Conservation (phyloP, 2,329 filamentous ascomycete genomes). For the Aspergillus tubingensis region DNA sequence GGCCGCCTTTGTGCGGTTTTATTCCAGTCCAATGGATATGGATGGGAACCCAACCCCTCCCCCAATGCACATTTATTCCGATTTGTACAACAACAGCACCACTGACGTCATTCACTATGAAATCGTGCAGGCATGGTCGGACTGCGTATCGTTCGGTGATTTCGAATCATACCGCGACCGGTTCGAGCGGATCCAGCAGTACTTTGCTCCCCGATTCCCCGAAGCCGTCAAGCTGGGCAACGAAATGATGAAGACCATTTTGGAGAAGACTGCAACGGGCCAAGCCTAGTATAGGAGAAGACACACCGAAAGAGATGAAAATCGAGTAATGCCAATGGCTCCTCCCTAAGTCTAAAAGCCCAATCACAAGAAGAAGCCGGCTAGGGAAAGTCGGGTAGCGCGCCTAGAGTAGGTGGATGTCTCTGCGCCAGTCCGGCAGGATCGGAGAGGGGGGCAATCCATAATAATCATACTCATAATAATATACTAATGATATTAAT, state of each 20-base stretch:
- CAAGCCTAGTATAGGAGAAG: constrained; percentile 6
- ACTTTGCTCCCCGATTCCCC: constrained; percentile 86
- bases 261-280: constrained; percentile 66
- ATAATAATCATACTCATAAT: background rate
- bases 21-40: background rate
- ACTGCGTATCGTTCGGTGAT: constrained; percentile 86
- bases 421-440: constrained; percentile 27
- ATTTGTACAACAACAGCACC: background rate
- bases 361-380: background rate
- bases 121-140: constrained; percentile 73
- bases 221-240: constrained; percentile 88
- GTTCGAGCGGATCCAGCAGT: constrained; percentile 85
- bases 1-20: background rate
- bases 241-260: constrained; percentile 94
- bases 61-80: background rate
- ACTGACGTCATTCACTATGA: constrained; percentile 12
- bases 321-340: background rate
- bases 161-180: constrained; percentile 92
- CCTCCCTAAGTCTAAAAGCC: background rate
- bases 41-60: background rate
- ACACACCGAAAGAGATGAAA: background rate
- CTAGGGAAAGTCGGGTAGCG: background rate
- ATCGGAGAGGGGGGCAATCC: background rate
- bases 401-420: background rate
- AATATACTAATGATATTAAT: constrained; percentile 13